Base-by-base conservation (phyloP, 345 rosid species). In the Abelmoschus esculentus region DNA sequence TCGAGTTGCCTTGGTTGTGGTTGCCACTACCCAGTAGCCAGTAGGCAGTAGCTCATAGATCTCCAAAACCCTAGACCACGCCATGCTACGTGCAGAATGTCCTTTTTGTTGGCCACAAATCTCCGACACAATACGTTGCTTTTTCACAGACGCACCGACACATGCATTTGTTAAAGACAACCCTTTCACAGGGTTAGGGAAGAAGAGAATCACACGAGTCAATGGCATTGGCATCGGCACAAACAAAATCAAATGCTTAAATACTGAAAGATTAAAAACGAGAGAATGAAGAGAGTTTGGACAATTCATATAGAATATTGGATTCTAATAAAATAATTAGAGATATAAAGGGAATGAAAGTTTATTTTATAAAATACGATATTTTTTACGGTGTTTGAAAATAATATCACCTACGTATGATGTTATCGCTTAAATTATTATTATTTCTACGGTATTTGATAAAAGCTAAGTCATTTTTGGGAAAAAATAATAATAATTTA, bases 41-140 rank as follows among this genome's bases (percentile, higher is more conserved):
- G 26, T 22, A 55, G 59, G 8, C 40, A 6, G 2, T 18, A 54
- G 58, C 8, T 55, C 31, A 26, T n/a, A 5, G 10, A 56, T 56
- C 32, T 56, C n/a, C 12, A 56, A 56, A 26, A 26, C 32, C 61
- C 31, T 56, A 26, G 26, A 22, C 5, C 4, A 17, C 10, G 29
- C 40, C 58, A 19, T 54, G 28, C 31, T 55, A 55, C 11, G 12
- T 54, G 22, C 26, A 8, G 3, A 12, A 7, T 7, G 26, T 42
- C 14, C 47, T 53, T 34, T 67, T 31, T 17, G 49, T 49, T 3
- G 57, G 74, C 68, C 71, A 63, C 70, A 53, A 55, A 49, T 31
- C 68, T 63, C 36, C 38, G 3, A n/a, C 77, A 70, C 64, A 61
- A 67, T 40, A 65, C 65, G 28, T 50, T 70, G 28, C 36, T 57